Evolutionary conservation across 106 monocot genomes (phyloP), one percentile per base, ranked within the genome.

Genomic region (Hemerocallis citrina): DNA sequence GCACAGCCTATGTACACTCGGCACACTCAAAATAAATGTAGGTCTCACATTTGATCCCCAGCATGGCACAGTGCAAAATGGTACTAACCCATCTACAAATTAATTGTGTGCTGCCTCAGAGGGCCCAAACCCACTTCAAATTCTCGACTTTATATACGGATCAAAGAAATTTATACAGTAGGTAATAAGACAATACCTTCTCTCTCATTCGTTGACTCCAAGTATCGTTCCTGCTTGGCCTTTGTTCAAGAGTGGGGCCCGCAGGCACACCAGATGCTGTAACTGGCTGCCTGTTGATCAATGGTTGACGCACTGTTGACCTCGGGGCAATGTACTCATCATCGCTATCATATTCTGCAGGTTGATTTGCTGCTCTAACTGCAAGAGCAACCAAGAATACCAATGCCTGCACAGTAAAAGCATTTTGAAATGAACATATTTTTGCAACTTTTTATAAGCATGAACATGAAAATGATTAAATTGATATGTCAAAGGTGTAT

Each of bases 141-240:
- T n/a, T n/a, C n/a, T n/a, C n/a, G n/a, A n/a, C n/a, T n/a, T n/a
- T n/a, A n/a, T 25, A 3, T 22, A 25, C 22, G 7, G 7, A 0
- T 4, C 3, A 4, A 21, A 3, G 7, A 50, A 50, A 7, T 50
- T 25, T 50, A 7, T 54, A 32, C 54, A 54, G 15, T 47, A 5
- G 0, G 32, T 2, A 32, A 30, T 38, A 15, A 60, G 25, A 34
- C 9, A 9, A 7, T 69, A 92, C 91, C 85, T 92, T 86, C 37
- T 81, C 71, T 68, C 82, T 82, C 85, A 92, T 86, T 43, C 91
- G 64, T 59, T 77, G 74, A 57, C 91, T 92, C 91, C 91, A 86
- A 17, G 91, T 79, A 61, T 92, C 91, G 39, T 86, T 86, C 52
- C 91, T 59, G 64, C 79, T 83, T 23, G 85, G 75, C 31, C 82